Base-by-base conservation (phyloP, 1,284 basidiomycete species). In the Violaceomyces palustris region DNA sequence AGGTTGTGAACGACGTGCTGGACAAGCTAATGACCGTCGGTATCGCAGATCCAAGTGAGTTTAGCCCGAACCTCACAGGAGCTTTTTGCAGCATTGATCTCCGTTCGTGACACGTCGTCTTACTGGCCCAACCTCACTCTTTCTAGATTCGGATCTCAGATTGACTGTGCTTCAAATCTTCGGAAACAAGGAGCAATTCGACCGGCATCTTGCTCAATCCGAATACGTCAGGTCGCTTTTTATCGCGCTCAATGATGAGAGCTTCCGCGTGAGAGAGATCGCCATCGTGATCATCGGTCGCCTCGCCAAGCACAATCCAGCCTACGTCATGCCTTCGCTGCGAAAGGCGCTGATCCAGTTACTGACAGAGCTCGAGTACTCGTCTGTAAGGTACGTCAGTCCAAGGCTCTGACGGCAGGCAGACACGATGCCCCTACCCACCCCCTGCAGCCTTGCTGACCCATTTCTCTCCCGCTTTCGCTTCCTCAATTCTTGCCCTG, bases 301-400 rank as follows among this genome's bases (percentile, higher is more conserved):
- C 22, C 81, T 99, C 21, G 89, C 93, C 2, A 83, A 85, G 67
- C 88, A 96, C 76, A 99, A 98, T 67, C 94, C 94, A 0, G 94
- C 94, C 27, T 96, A 97, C 76, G 92, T 98, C 25, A 97, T 99
- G 87, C 93, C 94, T 3, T 93, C 90, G 6, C 77, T 99, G 28
- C 82, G 94, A 40, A 98, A 98, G 75, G 87, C 92, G 2, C 79
- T 99, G 44, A 96, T 98, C 50, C 93, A 98, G 73, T 81, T 99
- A 7, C 79, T 99, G 42, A 98, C 94, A 0, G 94, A 98, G 75
- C 78, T 99, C 35, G 93, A 98, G 75, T 98, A 97, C 72, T 90
- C 93, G 3, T 92, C 87, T 3, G 85, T 89, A 42, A 82, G n/a
- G n/a, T n/a, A n/a, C n/a, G n/a, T n/a, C n/a, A n/a, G n/a, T n/a